These are phyloP conservation scores for Dryas drummondii DNA, from an alignment of 306 rosid species.

Conservation along the genomic window DNA sequence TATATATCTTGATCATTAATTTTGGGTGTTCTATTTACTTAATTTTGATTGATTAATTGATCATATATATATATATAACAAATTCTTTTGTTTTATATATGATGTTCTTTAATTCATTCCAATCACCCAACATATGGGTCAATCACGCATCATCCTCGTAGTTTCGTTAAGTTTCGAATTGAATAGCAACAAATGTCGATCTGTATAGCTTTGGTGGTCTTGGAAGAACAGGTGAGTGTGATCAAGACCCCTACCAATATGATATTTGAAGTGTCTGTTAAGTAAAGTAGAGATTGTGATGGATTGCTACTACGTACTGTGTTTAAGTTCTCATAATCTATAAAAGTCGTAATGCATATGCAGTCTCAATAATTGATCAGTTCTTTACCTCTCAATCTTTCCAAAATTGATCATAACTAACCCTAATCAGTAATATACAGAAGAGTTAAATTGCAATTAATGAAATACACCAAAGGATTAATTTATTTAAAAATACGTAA, in stretches of 20 bases:
- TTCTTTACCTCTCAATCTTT: conserved; percentile 44
- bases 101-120: neutral
- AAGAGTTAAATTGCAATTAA: conserved; percentile 12
- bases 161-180: conserved; percentile 14
- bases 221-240: conserved; percentile 38
- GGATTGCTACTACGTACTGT: conserved; percentile 5
- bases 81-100: too few relatives aligned
- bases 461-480: neutral
- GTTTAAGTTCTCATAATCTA: neutral
- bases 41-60: neutral
- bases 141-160: conserved; percentile 14
- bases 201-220: conserved; percentile 25
- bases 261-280: conserved; percentile 56
- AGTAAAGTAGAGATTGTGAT: conserved; percentile 45
- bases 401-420: conserved; percentile 57
- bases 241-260: conserved; percentile 28
- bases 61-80: neutral
- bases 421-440: conserved; percentile 29
- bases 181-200: neutral
- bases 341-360: neutral
- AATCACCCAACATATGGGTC: conserved; percentile 4
- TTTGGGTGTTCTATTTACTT: neutral
- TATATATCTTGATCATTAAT: neutral
- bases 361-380: conserved; percentile 22
- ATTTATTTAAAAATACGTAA: too few relatives aligned